Evolutionary conservation across 805 yeast species (phyloP).

Genomic region (Tetrapisispora nanseiensis): DNA sequence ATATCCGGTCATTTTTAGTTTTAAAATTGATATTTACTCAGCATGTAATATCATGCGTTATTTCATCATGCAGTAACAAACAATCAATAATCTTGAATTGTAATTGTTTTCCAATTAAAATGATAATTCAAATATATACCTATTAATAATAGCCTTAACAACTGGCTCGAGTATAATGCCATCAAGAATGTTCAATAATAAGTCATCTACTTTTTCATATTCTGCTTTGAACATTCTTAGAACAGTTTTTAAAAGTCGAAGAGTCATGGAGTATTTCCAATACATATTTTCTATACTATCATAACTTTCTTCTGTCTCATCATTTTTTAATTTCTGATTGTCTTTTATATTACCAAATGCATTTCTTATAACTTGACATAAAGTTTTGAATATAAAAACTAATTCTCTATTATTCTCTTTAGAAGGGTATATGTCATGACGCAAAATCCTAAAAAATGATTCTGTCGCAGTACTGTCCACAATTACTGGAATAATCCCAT

Average conservation of each 20-base stretch:
- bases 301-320: slow-evolving; percentile 12
- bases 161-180: not conserved
- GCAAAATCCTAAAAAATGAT: slow-evolving; percentile 30
- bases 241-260: slow-evolving; percentile 32
- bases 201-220: slow-evolving; percentile 19
- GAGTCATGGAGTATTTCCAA: slow-evolving; percentile 35
- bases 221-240: slow-evolving; percentile 38
- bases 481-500: slow-evolving; percentile 24
- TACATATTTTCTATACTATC: slow-evolving; percentile 23
- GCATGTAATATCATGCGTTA: not conserved
- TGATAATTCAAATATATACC: not conserved
- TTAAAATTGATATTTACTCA: not conserved
- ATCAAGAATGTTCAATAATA: not conserved
- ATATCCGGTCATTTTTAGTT: not conserved
- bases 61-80: too few relatives aligned
- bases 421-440: slow-evolving; percentile 11
- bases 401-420: slow-evolving; percentile 22
- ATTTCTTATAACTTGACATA: slow-evolving; percentile 14
- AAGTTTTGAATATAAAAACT: slow-evolving; percentile 20
- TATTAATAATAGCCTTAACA: not conserved
- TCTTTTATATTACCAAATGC: slow-evolving; percentile 6
- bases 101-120: not conserved
- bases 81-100: not conserved
- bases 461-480: slow-evolving; percentile 39
- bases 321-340: slow-evolving; percentile 8